These are phyloP conservation scores for Rhodamnia argentea DNA, from an alignment of 345 rosid genomes.

Conservation along the genomic window DNA sequence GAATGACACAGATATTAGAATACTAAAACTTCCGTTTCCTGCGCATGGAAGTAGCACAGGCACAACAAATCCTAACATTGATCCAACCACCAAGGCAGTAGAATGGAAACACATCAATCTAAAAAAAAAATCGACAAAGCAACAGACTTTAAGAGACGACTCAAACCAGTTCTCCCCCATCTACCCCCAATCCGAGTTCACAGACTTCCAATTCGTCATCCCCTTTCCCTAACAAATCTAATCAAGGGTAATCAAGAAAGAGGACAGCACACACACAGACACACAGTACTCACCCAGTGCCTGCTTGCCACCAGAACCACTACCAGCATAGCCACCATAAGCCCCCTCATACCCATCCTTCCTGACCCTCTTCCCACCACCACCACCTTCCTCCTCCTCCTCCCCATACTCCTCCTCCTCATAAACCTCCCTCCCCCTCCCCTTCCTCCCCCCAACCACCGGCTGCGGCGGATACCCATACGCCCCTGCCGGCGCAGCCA, in stretches of 20 bases:
- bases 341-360: conserved; percentile 59
- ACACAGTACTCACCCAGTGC: conserved; percentile 29
- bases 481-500: conserved; percentile 7
- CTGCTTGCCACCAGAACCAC: conserved; percentile 48
- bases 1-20: background rate
- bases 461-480: background rate
- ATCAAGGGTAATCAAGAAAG: background rate
- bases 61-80: background rate
- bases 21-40: background rate
- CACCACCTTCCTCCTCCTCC: conserved; percentile 36
- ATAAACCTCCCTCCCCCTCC: conserved; percentile 46
- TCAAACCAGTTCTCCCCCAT: background rate
- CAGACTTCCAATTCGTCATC: background rate
- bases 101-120: background rate
- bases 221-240: background rate
- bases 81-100: background rate
- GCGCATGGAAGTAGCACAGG: background rate
- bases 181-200: background rate
- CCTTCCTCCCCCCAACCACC: conserved; percentile 42
- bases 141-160: background rate
- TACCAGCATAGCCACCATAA: conserved; percentile 18
- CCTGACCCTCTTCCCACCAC: conserved; percentile 62
- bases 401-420: conserved; percentile 61
- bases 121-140: background rate
- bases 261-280: background rate